phyloP scores from a whole-genome alignment of 2,329 filamentous ascomycete species.

The Sporothrix brasiliensis region DNA sequence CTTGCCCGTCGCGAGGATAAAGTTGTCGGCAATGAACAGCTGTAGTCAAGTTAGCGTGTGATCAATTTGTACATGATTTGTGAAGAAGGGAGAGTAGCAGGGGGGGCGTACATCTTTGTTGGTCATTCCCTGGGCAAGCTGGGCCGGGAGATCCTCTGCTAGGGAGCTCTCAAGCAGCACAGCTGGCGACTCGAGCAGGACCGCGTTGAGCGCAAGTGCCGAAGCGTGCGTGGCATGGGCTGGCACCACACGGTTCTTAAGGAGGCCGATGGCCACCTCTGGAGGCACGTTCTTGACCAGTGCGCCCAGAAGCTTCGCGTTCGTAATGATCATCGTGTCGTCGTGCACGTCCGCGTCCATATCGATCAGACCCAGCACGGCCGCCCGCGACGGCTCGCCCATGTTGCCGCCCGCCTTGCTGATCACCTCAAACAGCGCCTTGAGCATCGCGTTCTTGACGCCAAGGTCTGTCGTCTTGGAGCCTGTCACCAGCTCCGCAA shows the following conservation, averaged over 20 bases:
- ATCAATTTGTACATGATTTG: background rate
- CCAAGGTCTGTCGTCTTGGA: constrained; percentile 86
- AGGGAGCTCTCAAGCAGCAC: constrained; percentile 67
- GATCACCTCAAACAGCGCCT: constrained; percentile 93
- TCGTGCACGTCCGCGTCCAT: constrained; percentile 76
- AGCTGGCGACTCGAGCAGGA: constrained; percentile 77
- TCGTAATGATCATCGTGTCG: constrained; percentile 80
- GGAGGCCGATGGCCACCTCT: constrained; percentile 63
- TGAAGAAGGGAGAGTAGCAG: constrained; percentile 44
- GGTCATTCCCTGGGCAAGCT: constrained; percentile 77
- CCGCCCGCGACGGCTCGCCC: constrained; percentile 83
- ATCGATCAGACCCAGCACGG: constrained; percentile 89
- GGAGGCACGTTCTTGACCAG: constrained; percentile 82
- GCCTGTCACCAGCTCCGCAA: constrained; percentile 89
- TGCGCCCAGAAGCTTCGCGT: constrained; percentile 85
- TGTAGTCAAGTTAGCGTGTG: background rate
- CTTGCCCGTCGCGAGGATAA: constrained; percentile 86
- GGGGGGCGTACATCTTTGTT: constrained; percentile 57
- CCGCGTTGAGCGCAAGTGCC: constrained; percentile 83
- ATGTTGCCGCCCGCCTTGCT: constrained; percentile 94
- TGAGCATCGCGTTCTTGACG: constrained; percentile 94
- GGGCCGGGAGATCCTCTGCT: constrained; percentile 71
- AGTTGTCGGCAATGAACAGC: constrained; percentile 82
- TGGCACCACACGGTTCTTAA: constrained; percentile 77
- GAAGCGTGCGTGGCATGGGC: constrained; percentile 76